A percentile compares a stretch with the other conserved stretches of the same genome.
These are phyloP conservation scores for Verticillium alfalfae DNA, from an alignment of 2,329 filamentous ascomycete species.

Conservation along the genomic window DNA sequence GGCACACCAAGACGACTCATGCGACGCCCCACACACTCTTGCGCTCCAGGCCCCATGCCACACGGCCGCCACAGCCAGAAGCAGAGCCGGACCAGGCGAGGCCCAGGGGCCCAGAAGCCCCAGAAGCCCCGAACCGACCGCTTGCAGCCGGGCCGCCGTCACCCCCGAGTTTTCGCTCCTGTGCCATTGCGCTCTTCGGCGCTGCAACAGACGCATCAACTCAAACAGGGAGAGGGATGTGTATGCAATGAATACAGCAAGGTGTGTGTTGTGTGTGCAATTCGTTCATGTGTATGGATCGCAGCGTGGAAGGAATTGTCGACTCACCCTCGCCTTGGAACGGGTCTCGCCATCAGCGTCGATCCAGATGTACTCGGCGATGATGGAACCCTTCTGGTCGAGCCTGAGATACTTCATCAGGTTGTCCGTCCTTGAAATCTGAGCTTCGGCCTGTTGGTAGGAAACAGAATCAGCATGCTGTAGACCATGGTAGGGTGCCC, in stretches of 20 bases:
- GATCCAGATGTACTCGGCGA: constrained; percentile 98
- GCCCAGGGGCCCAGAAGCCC: neutral
- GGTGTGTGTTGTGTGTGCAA: too few species aligned
- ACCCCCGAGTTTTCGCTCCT: neutral
- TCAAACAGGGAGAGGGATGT: neutral
- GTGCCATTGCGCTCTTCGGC: neutral
- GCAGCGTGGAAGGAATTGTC: neutral
- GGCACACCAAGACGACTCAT: neutral
- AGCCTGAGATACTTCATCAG: constrained; percentile 89
- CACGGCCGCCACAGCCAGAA: neutral
- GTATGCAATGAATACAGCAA: too few species aligned
- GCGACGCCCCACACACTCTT: neutral
- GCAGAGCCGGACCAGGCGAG: neutral
- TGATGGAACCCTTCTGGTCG: constrained; percentile 80
- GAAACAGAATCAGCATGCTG: neutral
- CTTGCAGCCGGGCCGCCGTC: neutral
- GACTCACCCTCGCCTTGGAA: constrained; percentile 91
- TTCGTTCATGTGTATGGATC: neutral
- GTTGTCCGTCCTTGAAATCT: constrained; percentile 35
- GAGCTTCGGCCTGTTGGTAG: neutral
- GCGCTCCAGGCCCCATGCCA: neutral
- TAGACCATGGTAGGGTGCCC: neutral
- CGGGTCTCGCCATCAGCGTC: constrained; percentile 77
- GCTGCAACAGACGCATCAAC: neutral
- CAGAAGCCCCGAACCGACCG: neutral